A percentile compares a stretch with the other conserved stretches of the same genome.
Conservation (phyloP, 1,139 yeast species). For the Candida pseudoviswanathii region DNA sequence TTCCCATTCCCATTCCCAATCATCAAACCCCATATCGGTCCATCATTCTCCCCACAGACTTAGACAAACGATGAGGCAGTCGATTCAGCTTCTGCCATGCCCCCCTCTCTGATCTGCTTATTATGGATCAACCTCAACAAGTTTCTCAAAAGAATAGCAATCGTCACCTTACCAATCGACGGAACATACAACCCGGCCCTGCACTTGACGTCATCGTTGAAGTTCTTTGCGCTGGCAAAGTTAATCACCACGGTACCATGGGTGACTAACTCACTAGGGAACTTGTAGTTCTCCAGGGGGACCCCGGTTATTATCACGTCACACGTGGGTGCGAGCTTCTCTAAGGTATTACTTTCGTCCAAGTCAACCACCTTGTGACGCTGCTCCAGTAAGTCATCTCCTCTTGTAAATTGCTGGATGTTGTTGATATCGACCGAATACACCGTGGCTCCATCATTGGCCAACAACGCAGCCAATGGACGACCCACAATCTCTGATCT, state of each 20-base stretch:
- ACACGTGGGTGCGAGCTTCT: conserved; percentile 69
- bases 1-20: background rate
- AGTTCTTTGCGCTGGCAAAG: conserved; percentile 87
- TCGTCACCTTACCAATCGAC: conserved; percentile 93
- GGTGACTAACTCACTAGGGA: conserved; percentile 76
- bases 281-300: conserved; percentile 79
- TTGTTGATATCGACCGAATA: conserved; percentile 88
- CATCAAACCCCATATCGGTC: no score
- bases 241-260: conserved; percentile 92
- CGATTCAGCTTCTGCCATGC: conserved; percentile 1
- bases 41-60: no score
- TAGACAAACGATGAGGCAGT: background rate
- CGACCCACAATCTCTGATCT: conserved; percentile 96
- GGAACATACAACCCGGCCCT: conserved; percentile 93
- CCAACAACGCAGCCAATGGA: conserved; percentile 92
- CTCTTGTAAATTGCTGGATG: conserved; percentile 89
- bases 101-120: conserved; percentile 33
- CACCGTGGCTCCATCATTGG: conserved; percentile 96
- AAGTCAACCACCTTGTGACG: conserved; percentile 84
- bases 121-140: conserved; percentile 78
- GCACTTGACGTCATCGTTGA: conserved; percentile 73
- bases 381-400: conserved; percentile 80
- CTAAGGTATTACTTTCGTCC: conserved; percentile 47
- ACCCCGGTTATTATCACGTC: conserved; percentile 97
- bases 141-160: conserved; percentile 89